Conservation (phyloP, 345 rosid genomes). For the Acer yangbiense region DNA sequence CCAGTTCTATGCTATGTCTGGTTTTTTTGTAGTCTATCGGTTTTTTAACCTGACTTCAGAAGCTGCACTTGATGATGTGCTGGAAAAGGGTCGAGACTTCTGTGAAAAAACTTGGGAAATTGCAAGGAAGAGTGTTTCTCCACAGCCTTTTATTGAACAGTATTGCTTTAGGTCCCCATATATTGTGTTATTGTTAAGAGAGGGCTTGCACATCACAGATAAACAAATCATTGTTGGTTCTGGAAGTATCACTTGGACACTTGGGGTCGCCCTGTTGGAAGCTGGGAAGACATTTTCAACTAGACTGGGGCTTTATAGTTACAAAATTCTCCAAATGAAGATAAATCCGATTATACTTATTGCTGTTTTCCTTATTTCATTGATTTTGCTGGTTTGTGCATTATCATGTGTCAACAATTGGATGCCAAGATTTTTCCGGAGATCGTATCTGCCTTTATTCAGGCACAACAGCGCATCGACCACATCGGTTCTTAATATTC, state of each 20-base stretch:
- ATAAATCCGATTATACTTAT: constrained; percentile 67
- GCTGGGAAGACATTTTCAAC: constrained; percentile 78
- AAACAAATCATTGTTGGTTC: constrained; percentile 77
- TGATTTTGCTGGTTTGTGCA: constrained; percentile 74
- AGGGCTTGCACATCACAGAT: constrained; percentile 91
- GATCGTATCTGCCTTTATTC: constrained; percentile 78
- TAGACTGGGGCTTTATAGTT: constrained; percentile 57
- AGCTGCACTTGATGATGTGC: constrained; percentile 88
- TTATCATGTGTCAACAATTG: constrained; percentile 71
- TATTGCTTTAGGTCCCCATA: constrained; percentile 99
- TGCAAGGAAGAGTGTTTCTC: constrained; percentile 82
- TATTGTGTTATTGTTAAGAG: constrained; percentile 73
- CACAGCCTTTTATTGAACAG: constrained; percentile 97
- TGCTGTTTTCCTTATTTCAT: constrained; percentile 54
- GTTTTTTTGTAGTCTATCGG: constrained; percentile 89
- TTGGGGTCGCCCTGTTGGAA: constrained; percentile 89
- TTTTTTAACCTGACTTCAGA: constrained; percentile 82
- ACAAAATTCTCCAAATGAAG: constrained; percentile 62
- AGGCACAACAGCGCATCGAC: constrained; percentile 62
- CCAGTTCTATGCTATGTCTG: constrained; percentile 90
- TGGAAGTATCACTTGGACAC: constrained; percentile 97
- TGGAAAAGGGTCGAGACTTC: constrained; percentile 83
- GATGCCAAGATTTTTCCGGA: constrained; percentile 64
- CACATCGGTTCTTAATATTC: constrained; percentile 69
- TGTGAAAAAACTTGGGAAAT: constrained; percentile 81